phyloP scores from a whole-genome alignment of 2,329 filamentous ascomycete species.

The Pseudocercospora macadamiae region DNA sequence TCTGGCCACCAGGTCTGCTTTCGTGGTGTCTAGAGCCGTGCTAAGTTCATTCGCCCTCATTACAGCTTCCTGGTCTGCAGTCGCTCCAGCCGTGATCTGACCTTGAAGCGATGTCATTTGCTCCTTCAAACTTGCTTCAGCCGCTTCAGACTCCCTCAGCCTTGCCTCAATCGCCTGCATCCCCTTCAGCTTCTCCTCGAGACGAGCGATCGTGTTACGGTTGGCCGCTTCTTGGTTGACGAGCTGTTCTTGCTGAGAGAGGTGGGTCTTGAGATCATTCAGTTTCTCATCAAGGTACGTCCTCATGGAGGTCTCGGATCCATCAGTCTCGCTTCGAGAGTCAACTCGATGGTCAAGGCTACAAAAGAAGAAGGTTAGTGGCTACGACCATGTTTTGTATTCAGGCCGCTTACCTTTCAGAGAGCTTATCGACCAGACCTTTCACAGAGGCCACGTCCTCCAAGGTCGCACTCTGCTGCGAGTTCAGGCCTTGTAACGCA shows the following conservation, averaged over 20 bases:
- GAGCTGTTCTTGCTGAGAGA: constrained; percentile 26
- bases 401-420: constrained; percentile 19
- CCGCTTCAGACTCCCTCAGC: constrained; percentile 5
- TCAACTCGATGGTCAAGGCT: background rate
- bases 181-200: constrained; percentile 24
- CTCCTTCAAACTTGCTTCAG: constrained; percentile 15
- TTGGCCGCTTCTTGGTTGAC: constrained; percentile 19
- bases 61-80: background rate
- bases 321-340: background rate
- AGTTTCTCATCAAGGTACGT: constrained; percentile 23
- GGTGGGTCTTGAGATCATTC: constrained; percentile 22
- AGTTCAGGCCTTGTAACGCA: constrained; percentile 27
- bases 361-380: no score
- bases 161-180: background rate
- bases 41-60: background rate
- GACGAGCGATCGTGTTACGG: constrained; percentile 19
- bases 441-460: constrained; percentile 28
- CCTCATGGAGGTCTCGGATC: constrained; percentile 7
- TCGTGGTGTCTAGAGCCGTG: background rate
- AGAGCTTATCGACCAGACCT: constrained; percentile 22
- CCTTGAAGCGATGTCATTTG: constrained; percentile 13
- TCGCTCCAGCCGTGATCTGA: background rate
- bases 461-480: constrained; percentile 19
- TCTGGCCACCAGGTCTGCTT: constrained; percentile 6
- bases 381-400: background rate